Evolutionary conservation across 306 rosid species (phyloP).

Genomic region (Quercus gilva): DNA sequence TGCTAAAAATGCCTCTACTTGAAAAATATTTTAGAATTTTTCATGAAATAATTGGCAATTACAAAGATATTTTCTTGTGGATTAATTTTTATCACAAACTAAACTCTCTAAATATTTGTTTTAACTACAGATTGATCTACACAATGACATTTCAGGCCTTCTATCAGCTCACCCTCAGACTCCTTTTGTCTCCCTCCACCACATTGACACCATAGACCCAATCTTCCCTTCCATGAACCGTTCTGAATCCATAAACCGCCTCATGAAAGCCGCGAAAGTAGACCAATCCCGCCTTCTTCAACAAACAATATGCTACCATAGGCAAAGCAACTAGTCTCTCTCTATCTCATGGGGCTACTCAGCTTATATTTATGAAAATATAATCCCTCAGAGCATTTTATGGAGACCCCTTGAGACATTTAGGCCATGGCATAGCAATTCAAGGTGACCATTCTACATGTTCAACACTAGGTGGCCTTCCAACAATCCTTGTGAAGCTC

Average conservation of each 20-base stretch:
- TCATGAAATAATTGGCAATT: no score
- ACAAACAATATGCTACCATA: constrained; percentile 52
- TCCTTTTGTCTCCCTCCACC: constrained; percentile 46
- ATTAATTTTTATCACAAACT: no score
- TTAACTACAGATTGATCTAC: constrained; percentile 35
- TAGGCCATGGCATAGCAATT: constrained; percentile 12
- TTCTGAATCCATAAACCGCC: constrained; percentile 33
- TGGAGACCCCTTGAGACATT: constrained; percentile 43
- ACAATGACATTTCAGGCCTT: constrained; percentile 36
- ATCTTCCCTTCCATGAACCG: constrained; percentile 47
- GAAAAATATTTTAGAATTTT: no score
- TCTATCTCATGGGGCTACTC: constrained; percentile 60
- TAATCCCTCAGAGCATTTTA: constrained; percentile 31
- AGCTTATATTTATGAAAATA: constrained; percentile 35
- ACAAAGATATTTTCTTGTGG: no score
- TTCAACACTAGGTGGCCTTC: constrained; percentile 39
- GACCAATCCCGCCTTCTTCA: constrained; percentile 45
- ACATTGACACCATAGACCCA: constrained; percentile 42
- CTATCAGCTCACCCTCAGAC: constrained; percentile 46
- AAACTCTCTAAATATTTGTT: no score
- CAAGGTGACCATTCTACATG: constrained; percentile 33
- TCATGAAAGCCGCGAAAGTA: constrained; percentile 30
- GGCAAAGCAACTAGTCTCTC: constrained; percentile 41
- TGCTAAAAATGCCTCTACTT: no score
- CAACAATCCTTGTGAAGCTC: constrained; percentile 42